Percentiles rank a stretch among this genome's conserved stretches.
Conservation (phyloP, 345 rosid genomes). For the Dipteronia dyeriana region DNA sequence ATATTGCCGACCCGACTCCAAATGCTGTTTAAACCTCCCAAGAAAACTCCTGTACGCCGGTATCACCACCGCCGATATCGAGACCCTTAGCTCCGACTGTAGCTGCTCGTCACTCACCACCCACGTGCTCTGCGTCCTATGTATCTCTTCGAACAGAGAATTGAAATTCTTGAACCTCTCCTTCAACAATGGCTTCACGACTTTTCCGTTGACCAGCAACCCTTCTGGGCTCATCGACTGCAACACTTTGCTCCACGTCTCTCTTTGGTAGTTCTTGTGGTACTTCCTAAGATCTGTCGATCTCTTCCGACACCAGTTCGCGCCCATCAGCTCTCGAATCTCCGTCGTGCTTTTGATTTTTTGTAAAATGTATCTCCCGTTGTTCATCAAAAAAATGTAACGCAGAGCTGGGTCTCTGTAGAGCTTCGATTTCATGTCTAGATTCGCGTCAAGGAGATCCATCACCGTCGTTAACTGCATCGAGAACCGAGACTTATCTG, state of each 20-base stretch:
- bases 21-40: constrained; percentile 67
- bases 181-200: constrained; percentile 61
- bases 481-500: constrained; percentile 41
- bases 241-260: constrained; percentile 77
- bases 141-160: constrained; percentile 82
- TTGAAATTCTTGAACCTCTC: constrained; percentile 81
- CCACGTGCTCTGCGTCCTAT: constrained; percentile 84
- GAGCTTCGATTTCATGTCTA: constrained; percentile 60
- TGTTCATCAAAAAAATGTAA: constrained; percentile 85
- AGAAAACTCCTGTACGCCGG: constrained; percentile 84
- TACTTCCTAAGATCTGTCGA: constrained; percentile 69
- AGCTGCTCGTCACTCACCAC: constrained; percentile 85
- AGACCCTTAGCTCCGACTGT: constrained; percentile 83
- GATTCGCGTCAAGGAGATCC: constrained; percentile 71
- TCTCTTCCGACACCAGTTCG: constrained; percentile 59
- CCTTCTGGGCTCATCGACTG: constrained; percentile 71
- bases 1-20: constrained; percentile 61
- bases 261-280: constrained; percentile 81
- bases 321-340: constrained; percentile 64
- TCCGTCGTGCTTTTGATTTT: constrained; percentile 70
- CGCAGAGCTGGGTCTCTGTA: constrained; percentile 64
- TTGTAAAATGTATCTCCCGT: constrained; percentile 77
- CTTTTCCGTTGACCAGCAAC: constrained; percentile 61
- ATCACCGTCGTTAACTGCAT: constrained; percentile 48
- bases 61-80: constrained; percentile 75